Conservation (phyloP, 495 filamentous ascomycete genomes). For the Evansstolkia leycettana region DNA sequence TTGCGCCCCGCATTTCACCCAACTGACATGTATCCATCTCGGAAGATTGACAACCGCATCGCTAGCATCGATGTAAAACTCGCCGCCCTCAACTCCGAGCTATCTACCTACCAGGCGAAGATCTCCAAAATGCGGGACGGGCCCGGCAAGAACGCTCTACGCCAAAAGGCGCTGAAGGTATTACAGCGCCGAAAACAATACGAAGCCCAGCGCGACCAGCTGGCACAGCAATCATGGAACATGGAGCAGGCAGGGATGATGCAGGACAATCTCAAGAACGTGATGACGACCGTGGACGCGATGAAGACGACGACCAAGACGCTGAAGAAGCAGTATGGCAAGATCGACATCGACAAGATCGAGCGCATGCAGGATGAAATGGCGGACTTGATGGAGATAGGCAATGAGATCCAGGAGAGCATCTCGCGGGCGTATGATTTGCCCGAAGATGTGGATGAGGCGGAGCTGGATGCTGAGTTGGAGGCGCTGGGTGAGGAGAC, state of each 20-base stretch:
- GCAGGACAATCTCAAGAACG: constrained; percentile 98
- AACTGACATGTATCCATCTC: constrained; percentile 2
- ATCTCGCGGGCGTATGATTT: constrained; percentile 90
- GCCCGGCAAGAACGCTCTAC: constrained; percentile 84
- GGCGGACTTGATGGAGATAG: constrained; percentile 94
- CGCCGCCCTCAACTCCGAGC: constrained; percentile 80
- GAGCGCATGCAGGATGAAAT: constrained; percentile 98
- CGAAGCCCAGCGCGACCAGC: constrained; percentile 87
- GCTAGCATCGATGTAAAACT: constrained; percentile 92
- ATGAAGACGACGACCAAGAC: constrained; percentile 95
- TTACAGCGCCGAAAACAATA: constrained; percentile 94
- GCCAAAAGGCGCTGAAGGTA: constrained; percentile 89
- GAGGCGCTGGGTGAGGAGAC: constrained; percentile 89
- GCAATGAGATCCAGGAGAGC: constrained; percentile 97
- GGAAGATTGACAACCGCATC: constrained; percentile 78
- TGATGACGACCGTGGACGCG: constrained; percentile 95
- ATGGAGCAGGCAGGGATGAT: constrained; percentile 99
- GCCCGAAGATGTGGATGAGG: constrained; percentile 96
- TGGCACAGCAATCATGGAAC: constrained; percentile 94
- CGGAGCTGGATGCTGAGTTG: constrained; percentile 90
- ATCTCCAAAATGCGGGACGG: constrained; percentile 92
- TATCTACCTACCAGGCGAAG: constrained; percentile 75
- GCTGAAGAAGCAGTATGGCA: constrained; percentile 89
- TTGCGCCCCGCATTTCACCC: background rate
- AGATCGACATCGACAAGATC: constrained; percentile 94